Evolutionary conservation across 305 asterid species (phyloP).

Genomic region (Solanum hybrid): DNA sequence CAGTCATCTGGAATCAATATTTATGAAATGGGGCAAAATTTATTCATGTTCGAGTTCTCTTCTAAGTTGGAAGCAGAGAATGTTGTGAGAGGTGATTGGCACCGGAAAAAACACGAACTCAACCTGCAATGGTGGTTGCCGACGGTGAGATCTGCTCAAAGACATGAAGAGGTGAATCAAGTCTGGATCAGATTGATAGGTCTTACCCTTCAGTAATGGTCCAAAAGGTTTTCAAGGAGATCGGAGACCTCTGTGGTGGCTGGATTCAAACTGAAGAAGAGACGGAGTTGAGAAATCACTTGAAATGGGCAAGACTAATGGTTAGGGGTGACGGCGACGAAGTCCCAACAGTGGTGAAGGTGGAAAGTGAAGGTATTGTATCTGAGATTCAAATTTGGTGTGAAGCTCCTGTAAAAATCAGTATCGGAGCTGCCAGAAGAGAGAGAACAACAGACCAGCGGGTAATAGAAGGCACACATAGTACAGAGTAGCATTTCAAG

Average conservation of each 20-base stretch:
- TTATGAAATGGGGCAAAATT: background rate
- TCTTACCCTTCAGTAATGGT: background rate
- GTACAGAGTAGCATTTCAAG: background rate
- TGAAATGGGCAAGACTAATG: background rate
- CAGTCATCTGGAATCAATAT: background rate
- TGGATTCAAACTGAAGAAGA: background rate
- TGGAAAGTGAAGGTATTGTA: background rate
- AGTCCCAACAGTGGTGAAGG: background rate
- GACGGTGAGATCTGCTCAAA: background rate
- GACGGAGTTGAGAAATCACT: background rate
- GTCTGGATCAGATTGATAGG: background rate
- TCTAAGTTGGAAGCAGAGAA: background rate
- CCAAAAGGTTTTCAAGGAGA: background rate
- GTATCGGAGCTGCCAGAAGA: background rate
- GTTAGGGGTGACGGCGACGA: background rate
- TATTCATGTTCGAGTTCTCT: background rate
- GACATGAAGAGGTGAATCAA: background rate
- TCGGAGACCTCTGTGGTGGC: background rate
- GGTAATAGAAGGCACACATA: background rate
- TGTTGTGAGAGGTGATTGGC: background rate
- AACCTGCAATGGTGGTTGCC: background rate
- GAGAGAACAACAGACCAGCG: background rate
- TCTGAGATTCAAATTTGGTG: background rate
- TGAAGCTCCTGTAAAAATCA: background rate
- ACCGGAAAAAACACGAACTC: background rate